Evolutionary conservation across 1,139 yeast species (phyloP).

Genomic region (Magnusiomyces clavatus): DNA sequence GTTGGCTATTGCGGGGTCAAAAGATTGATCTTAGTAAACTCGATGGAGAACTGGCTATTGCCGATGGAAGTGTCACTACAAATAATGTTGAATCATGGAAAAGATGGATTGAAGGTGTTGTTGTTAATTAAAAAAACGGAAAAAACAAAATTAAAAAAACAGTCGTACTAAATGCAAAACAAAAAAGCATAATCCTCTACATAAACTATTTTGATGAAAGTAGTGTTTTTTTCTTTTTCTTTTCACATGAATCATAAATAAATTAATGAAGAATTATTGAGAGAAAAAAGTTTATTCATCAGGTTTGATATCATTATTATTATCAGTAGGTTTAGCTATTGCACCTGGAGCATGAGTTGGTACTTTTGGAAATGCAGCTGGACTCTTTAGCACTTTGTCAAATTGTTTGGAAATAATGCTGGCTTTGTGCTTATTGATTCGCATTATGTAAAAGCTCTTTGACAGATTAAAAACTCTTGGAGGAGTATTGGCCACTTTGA

Average conservation of each 20-base stretch:
- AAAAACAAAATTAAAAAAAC: neutral
- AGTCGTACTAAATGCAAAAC: neutral
- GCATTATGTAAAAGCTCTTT: slow-evolving; percentile 44
- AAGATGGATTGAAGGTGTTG: slow-evolving; percentile 71
- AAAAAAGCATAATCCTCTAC: neutral
- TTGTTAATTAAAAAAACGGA: slow-evolving; percentile 38
- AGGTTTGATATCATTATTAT: no score
- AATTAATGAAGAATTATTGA: no score
- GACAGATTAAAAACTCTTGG: slow-evolving; percentile 46
- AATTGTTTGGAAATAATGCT: slow-evolving; percentile 30
- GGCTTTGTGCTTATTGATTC: slow-evolving; percentile 41
- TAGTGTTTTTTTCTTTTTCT: neutral
- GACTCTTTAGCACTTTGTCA: slow-evolving; percentile 37
- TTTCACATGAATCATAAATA: no score
- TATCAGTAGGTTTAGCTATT: no score
- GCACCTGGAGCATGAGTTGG: slow-evolving; percentile 34
- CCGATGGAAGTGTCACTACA: slow-evolving; percentile 62
- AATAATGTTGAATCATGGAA: slow-evolving; percentile 53
- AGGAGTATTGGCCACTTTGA: slow-evolving; percentile 28
- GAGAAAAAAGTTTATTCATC: no score
- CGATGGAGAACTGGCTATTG: slow-evolving; percentile 66
- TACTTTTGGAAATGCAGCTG: slow-evolving; percentile 49
- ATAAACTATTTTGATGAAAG: neutral
- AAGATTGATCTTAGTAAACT: slow-evolving; percentile 54
- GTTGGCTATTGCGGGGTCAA: slow-evolving; percentile 39